Base-by-base conservation (phyloP, 441 rosid species). In the Adansonia madagascariensis region DNA sequence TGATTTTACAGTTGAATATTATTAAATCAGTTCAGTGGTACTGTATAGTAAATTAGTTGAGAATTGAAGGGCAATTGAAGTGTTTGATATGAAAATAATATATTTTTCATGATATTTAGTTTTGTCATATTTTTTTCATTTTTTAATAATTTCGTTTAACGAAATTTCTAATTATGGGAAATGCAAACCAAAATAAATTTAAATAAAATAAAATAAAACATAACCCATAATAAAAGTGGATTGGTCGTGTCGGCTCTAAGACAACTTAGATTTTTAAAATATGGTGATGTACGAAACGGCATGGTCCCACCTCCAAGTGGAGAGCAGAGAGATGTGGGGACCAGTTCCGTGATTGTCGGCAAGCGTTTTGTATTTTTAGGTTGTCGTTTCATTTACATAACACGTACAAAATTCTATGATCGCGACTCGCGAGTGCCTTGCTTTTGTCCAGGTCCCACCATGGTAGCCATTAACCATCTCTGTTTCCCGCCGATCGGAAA, bases 291-390 rank as follows among this genome's bases (percentile, higher is more conserved):
- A 41, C 8, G 44, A 35, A 4, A 5, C 44, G 44, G 8, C 8
- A 5, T 4, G 44, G 44, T 41, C 44, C 44, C 44, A 41, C 44
- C 44, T 41, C 44, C 44, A 35, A 49, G 4, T 49, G 53, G 53
- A 10, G 53, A 10, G 14, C 4, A 12, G 53, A 4, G 15, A 2
- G 3, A 14, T 49, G 53, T 49, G 53, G 53, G 44, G 53, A 49
- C 53, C 17, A 14, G n/a, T 50, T 90, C 59, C 22, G 59, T 55
- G 59, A 55, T 55, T 55, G 59, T 55, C 59, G 59, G 59, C 10
- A 55, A 18, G 59, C 59, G 22, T 6, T 9, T 49, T 49, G 11
- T 49, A 2, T 47, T 47, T 3, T 10, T 46, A 8, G 9, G 11
- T 46, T 52, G 18, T 15, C 17, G 17, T 53, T 55, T 55, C 9